Base-by-base conservation (phyloP, 768 basidiomycete species). In the Termitomyces sp. region DNA sequence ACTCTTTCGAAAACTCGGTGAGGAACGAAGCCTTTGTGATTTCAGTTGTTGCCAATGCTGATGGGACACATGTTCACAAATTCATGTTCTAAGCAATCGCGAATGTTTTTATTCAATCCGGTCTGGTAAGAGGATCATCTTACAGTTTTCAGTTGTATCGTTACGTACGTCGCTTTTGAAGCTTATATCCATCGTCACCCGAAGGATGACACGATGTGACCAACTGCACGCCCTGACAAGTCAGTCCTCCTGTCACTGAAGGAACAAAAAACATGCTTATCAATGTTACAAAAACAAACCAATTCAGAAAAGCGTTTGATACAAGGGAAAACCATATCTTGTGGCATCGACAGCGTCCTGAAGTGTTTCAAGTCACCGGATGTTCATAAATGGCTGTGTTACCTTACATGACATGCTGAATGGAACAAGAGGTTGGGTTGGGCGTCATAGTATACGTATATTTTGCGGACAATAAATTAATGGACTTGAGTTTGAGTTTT, bases 111-210 rank as follows among this genome's bases (percentile, higher is more conserved):
- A 38, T 16, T 14, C 8, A 40, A 33, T 33, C 30, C 30, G 6
- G 30, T 30, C 30, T 6, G 6, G 30, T 26, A 26, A 26, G 26
- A 26, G 30, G 7, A 30, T 30, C 30, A 28, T 28, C 28, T 28
- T 6, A 28, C 6, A 30, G 30, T 30, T 30, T 30, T 30, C 30
- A 30, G 30, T 30, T 30, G 30, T 30, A 30, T 7, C 30, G 7
- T 30, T 6, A 30, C 30, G 30, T 30, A 30, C 6, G 3, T 36
- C 10, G 12, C 40, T 24, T 44, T n/a, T 28, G 13, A 44, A 54
- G 67, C 20, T 80, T 68, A 53, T n/a, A n/a, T n/a, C n/a, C n/a
- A n/a, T n/a, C 68, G 65, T 7, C 78, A 80, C 48, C 66, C 77
- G 76, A 77, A 8, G 57, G 67, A 52, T 64, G 63, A 8, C 61